Conservation (phyloP, 805 yeast species). For the Grigorovia yakushimaensis region DNA sequence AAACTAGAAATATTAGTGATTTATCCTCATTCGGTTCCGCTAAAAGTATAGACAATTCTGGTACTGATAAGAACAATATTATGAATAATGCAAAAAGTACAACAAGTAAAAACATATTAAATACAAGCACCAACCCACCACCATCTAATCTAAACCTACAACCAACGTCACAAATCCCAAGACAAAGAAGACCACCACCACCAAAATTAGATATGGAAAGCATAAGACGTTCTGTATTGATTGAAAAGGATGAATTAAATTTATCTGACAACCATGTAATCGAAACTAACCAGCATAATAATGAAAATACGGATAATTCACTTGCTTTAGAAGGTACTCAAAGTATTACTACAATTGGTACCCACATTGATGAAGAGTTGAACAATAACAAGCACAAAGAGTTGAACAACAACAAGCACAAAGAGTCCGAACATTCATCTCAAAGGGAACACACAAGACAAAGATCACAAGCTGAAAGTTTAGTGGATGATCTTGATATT, state of each 20-base stretch:
- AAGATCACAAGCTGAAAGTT: slow-evolving; percentile 26
- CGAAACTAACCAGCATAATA: too few relatives aligned
- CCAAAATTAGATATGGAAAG: slow-evolving; percentile 15
- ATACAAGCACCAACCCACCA: neutral
- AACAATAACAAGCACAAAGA: neutral
- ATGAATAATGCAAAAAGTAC: neutral
- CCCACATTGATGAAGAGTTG: too few relatives aligned
- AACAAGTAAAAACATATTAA: neutral
- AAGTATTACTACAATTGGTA: neutral
- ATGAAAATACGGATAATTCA: too few relatives aligned
- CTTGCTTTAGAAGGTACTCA: too few relatives aligned
- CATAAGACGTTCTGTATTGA: slow-evolving; percentile 3
- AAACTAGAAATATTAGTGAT: neutral
- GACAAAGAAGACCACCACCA: slow-evolving; percentile 17
- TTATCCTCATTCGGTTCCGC: neutral
- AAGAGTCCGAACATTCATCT: neutral
- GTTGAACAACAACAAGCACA: neutral
- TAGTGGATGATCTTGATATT: slow-evolving; percentile 27
- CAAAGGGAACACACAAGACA: slow-evolving; percentile 17
- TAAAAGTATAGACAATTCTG: neutral
- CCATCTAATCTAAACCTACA: neutral
- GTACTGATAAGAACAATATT: neutral
- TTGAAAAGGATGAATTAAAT: neutral
- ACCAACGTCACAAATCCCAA: neutral
- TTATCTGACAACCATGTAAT: neutral